Evolutionary conservation across 176 grass and related monocot species (phyloP).

Genomic region (Lolium rigidum): DNA sequence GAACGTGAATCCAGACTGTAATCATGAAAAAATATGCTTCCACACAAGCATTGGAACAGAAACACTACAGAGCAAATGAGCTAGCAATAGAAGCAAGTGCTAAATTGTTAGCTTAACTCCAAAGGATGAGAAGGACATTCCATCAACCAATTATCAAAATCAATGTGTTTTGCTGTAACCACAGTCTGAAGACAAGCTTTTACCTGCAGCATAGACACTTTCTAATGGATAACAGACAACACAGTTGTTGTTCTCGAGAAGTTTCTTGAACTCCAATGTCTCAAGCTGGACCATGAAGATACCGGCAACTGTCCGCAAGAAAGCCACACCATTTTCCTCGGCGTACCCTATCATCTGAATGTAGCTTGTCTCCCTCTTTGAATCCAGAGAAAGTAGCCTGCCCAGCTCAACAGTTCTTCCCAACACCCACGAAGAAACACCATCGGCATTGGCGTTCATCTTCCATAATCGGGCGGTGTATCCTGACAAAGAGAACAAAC

Average conservation of each 20-base stretch:
- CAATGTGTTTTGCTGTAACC: neutral
- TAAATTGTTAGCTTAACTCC: neutral
- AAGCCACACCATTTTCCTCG: neutral
- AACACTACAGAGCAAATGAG: neutral
- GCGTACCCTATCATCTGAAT: neutral
- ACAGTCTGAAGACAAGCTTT: neutral
- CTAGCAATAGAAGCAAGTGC: neutral
- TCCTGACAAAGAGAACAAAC: neutral
- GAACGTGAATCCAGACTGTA: neutral
- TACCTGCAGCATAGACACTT: neutral
- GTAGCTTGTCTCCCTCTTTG: neutral
- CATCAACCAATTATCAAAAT: neutral
- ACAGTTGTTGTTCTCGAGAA: neutral
- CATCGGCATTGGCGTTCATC: neutral
- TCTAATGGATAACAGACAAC: neutral
- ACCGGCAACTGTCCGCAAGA: neutral
- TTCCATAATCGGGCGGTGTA: neutral
- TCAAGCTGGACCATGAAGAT: conserved; percentile 1
- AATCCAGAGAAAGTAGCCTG: neutral
- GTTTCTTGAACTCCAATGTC: neutral
- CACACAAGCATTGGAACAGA: neutral
- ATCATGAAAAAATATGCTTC: neutral
- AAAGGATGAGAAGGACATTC: no score
- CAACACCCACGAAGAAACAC: neutral
- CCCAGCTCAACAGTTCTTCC: neutral